Evolutionary conservation across 2,329 filamentous ascomycete species (phyloP).

Genomic region (Curvularia sp.): DNA sequence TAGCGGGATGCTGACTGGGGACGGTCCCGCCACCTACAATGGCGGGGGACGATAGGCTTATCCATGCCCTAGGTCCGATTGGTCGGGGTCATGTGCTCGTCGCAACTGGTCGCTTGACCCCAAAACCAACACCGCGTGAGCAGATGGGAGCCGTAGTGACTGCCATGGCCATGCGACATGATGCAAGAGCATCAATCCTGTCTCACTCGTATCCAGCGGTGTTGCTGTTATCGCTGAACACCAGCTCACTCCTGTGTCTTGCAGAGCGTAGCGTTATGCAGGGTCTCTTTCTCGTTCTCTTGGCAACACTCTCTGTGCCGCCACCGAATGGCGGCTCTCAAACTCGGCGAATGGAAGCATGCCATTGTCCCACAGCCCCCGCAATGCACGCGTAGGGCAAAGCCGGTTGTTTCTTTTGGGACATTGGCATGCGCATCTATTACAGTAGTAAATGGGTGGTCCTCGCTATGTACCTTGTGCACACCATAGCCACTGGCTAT

Average conservation of each 20-base stretch:
- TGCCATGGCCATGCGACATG: neutral
- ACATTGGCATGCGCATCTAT: neutral
- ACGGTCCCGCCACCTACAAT: constrained; percentile 22
- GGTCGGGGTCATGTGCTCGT: constrained; percentile 26
- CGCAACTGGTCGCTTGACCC: constrained; percentile 29
- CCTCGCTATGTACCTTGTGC: neutral
- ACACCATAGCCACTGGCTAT: neutral
- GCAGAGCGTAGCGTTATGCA: constrained; percentile 32
- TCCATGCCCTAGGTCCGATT: constrained; percentile 15
- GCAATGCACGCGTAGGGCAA: neutral
- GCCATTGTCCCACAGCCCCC: neutral
- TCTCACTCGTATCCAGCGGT: neutral
- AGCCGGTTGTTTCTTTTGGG: neutral
- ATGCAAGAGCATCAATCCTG: neutral
- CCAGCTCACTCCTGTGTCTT: constrained; percentile 19
- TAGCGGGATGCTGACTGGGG: constrained; percentile 12
- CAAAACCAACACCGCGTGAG: constrained; percentile 22
- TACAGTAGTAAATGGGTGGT: neutral
- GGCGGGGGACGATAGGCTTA: constrained; percentile 28
- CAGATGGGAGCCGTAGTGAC: neutral
- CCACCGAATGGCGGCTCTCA: neutral
- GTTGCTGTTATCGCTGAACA: constrained; percentile 4
- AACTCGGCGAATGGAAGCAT: neutral
- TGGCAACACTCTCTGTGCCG: constrained; percentile 10
- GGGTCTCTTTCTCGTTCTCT: constrained; percentile 29